A percentile compares a stretch with the other conserved stretches of the same genome.
Evolutionary conservation across 495 filamentous ascomycete genomes (phyloP).

Genomic region (Aspergillus hancockii): DNA sequence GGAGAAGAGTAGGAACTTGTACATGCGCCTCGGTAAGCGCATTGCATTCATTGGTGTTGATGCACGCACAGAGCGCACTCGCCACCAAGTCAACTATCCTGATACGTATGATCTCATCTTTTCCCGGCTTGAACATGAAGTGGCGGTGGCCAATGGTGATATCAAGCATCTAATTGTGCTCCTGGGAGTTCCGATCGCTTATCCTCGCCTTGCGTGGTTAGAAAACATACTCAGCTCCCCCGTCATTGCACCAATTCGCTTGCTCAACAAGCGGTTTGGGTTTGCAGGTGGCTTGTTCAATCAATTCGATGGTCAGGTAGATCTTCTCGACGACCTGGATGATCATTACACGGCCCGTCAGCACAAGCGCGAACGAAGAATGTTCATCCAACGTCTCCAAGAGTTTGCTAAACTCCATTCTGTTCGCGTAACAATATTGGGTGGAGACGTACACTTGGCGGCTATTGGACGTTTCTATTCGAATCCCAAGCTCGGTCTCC

Average conservation of each 20-base stretch:
- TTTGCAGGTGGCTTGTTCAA: slow-evolving; percentile 86
- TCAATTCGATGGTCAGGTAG: slow-evolving; percentile 85
- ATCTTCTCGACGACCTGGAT: slow-evolving; percentile 90
- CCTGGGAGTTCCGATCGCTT: slow-evolving; percentile 91
- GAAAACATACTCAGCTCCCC: slow-evolving; percentile 87
- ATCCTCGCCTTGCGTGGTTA: slow-evolving; percentile 90
- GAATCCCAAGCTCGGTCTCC: slow-evolving; percentile 61
- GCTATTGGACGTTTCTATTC: slow-evolving; percentile 77
- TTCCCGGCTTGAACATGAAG: slow-evolving; percentile 62
- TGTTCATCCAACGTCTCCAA: slow-evolving; percentile 74
- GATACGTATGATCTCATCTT: slow-evolving; percentile 90
- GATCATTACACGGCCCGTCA: slow-evolving; percentile 93
- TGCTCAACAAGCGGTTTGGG: slow-evolving; percentile 89
- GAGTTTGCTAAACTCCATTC: slow-evolving; percentile 67
- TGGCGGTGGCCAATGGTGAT: slow-evolving; percentile 58
- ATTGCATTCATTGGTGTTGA: slow-evolving; percentile 88
- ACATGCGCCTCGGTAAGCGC: slow-evolving; percentile 77
- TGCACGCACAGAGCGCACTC: slow-evolving; percentile 87
- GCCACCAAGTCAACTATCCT: slow-evolving; percentile 86
- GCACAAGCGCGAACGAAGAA: slow-evolving; percentile 84
- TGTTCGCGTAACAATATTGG: slow-evolving; percentile 80
- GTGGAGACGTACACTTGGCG: slow-evolving; percentile 77
- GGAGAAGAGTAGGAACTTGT: slow-evolving; percentile 78
- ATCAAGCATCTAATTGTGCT: slow-evolving; percentile 85
- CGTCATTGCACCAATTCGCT: slow-evolving; percentile 78